These are phyloP conservation scores for Neofusicoccum sp. DNA, from an alignment of 2,329 filamentous ascomycete species.

Conservation along the genomic window DNA sequence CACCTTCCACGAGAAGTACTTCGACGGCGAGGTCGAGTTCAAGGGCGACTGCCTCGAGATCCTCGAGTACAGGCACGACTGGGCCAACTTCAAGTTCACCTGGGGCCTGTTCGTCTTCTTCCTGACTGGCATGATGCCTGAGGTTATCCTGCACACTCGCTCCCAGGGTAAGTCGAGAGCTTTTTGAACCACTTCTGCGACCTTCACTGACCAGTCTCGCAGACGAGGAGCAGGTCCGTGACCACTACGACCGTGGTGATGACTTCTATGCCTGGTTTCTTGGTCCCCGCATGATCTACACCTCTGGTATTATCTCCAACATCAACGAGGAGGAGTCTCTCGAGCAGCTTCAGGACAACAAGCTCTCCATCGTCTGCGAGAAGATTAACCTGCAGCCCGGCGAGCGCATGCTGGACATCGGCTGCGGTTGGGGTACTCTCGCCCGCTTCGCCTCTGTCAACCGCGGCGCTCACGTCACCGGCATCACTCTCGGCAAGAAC, in stretches of 20 bases:
- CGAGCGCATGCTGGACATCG: slow-evolving; percentile 88
- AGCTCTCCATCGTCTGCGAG: slow-evolving; percentile 91
- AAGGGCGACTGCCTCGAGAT: slow-evolving; percentile 89
- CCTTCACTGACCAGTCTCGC: slow-evolving; percentile 16
- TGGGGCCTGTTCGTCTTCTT: slow-evolving; percentile 84
- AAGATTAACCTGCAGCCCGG: slow-evolving; percentile 85
- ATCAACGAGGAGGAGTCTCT: slow-evolving; percentile 84
- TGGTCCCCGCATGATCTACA: slow-evolving; percentile 98
- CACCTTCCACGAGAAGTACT: slow-evolving; percentile 98
- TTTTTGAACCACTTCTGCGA: not conserved
- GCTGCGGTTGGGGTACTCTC: slow-evolving; percentile 97
- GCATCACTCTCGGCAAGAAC: slow-evolving; percentile 92
- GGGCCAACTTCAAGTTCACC: slow-evolving; percentile 94
- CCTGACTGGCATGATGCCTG: slow-evolving; percentile 82
- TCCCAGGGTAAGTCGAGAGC: slow-evolving; percentile 68
- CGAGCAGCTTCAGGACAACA: slow-evolving; percentile 97
- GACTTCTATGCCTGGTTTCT: slow-evolving; percentile 99
- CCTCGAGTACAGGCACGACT: slow-evolving; percentile 94
- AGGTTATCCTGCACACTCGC: slow-evolving; percentile 89
- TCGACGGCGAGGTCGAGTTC: slow-evolving; percentile 91
- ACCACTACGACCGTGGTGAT: slow-evolving; percentile 96
- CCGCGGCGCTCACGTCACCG: slow-evolving; percentile 83
- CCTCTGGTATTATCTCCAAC: slow-evolving; percentile 90
- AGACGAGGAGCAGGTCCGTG: slow-evolving; percentile 97
- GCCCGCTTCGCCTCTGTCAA: slow-evolving; percentile 90